Conservation (phyloP, 1,284 basidiomycete genomes). For the Cryptococcus sp. region DNA sequence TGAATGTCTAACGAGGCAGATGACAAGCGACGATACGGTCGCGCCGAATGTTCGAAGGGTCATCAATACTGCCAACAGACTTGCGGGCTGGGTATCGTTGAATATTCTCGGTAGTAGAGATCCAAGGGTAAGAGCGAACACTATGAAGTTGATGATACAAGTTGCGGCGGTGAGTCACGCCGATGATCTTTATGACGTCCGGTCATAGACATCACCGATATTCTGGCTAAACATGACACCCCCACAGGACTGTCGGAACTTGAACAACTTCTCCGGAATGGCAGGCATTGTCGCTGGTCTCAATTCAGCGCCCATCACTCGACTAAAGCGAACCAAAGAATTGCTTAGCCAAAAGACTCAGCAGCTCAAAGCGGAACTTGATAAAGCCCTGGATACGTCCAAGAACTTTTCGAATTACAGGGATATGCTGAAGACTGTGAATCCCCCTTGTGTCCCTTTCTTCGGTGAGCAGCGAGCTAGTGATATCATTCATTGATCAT, state of each 20-base stretch:
- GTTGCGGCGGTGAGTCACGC: slow-evolving; percentile 75
- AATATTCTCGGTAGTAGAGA: slow-evolving; percentile 79
- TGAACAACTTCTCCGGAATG: slow-evolving; percentile 98
- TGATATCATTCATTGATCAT: background rate
- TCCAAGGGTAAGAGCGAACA: slow-evolving; percentile 72
- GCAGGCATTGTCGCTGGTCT: slow-evolving; percentile 93
- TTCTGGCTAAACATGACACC: background rate
- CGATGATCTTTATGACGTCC: background rate
- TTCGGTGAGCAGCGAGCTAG: slow-evolving; percentile 64
- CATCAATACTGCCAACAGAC: slow-evolving; percentile 83
- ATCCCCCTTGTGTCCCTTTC: slow-evolving; percentile 96
- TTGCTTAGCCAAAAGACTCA: slow-evolving; percentile 52
- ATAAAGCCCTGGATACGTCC: slow-evolving; percentile 80
- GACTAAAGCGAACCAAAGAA: slow-evolving; percentile 86
- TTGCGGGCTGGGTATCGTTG: slow-evolving; percentile 84
- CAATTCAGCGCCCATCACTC: slow-evolving; percentile 87
- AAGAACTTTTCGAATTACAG: slow-evolving; percentile 95
- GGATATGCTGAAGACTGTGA: slow-evolving; percentile 76
- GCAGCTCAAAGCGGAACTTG: slow-evolving; percentile 62
- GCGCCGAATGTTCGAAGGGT: slow-evolving; percentile 65
- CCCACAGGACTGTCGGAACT: slow-evolving; percentile 72
- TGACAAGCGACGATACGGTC: slow-evolving; percentile 29
- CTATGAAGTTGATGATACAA: slow-evolving; percentile 86
- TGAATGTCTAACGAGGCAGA: slow-evolving; percentile 73
- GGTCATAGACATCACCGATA: background rate